Evolutionary conservation across 2,329 filamentous ascomycete species (phyloP).

Genomic region (Hymenoscyphus scutula): DNA sequence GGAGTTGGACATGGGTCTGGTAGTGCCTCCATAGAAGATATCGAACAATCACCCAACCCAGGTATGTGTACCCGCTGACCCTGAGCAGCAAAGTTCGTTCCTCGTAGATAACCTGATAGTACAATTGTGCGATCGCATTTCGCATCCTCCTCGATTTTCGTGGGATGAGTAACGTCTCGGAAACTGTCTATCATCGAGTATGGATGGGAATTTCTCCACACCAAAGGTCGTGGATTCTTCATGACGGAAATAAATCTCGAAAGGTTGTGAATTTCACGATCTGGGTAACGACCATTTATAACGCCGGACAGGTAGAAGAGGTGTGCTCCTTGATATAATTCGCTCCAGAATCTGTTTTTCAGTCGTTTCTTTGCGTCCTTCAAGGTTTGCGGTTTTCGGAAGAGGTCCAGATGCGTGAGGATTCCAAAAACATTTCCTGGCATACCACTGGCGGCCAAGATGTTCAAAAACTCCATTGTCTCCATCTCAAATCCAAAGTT

Average conservation of each 20-base stretch:
- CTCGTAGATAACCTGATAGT: conserved; percentile 88
- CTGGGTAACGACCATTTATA: conserved; percentile 93
- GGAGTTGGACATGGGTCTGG: conserved; percentile 96
- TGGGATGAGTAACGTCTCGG: conserved; percentile 91
- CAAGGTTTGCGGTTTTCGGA: conserved; percentile 87
- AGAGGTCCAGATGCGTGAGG: conserved; percentile 91
- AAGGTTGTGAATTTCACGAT: conserved; percentile 93
- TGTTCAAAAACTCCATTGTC: conserved; percentile 98
- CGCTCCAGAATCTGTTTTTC: conserved; percentile 95
- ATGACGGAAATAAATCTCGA: conserved; percentile 95
- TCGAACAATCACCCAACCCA: conserved; percentile 83
- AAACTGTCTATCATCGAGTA: conserved; percentile 94
- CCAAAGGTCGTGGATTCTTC: conserved; percentile 95
- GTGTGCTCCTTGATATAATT: conserved; percentile 94
- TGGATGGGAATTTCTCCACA: conserved; percentile 96
- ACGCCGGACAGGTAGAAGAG: conserved; percentile 96
- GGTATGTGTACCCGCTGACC: conserved; percentile 89
- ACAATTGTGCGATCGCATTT: conserved; percentile 91
- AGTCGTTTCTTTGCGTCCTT: conserved; percentile 94
- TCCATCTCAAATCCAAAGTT: conserved; percentile 99
- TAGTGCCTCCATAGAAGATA: conserved; percentile 79
- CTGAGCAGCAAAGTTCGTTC: conserved; percentile 86
- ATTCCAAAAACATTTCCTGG: conserved; percentile 98
- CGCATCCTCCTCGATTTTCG: conserved; percentile 80
- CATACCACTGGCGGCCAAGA: conserved; percentile 93